These are phyloP conservation scores for Teratosphaeria destructans DNA, from an alignment of 2,329 filamentous ascomycete species.

Conservation along the genomic window DNA sequence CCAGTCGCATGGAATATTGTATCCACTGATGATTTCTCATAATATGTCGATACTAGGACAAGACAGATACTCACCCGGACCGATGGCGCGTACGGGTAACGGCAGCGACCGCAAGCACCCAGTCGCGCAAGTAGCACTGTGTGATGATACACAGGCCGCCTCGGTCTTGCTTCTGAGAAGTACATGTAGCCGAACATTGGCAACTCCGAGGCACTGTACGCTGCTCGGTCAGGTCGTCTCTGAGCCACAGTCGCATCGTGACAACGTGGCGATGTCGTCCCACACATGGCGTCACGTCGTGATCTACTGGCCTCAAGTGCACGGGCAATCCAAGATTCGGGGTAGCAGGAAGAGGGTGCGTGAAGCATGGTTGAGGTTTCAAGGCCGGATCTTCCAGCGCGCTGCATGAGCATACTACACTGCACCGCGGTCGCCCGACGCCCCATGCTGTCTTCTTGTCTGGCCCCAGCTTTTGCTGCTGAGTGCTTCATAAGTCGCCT, in stretches of 20 bases:
- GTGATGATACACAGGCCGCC: neutral
- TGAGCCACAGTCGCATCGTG: neutral
- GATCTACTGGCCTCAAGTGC: neutral
- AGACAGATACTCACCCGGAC: neutral
- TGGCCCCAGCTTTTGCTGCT: neutral
- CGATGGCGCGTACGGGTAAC: neutral
- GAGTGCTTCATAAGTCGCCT: neutral
- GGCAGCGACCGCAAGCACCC: neutral
- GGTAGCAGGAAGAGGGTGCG: neutral
- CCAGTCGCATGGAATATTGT: neutral
- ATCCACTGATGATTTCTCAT: neutral
- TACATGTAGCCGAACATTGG: neutral
- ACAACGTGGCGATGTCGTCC: neutral
- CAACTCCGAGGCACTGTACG: neutral
- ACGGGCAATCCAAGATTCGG: neutral
- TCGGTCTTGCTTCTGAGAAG: neutral
- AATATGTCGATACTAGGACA: neutral
- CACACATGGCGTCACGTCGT: neutral
- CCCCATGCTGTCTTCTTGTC: neutral
- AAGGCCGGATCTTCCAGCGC: neutral
- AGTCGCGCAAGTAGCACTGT: neutral
- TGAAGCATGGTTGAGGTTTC: neutral
- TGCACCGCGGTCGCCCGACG: neutral
- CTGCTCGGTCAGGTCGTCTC: neutral
- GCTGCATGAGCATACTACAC: neutral